A percentile compares a stretch with the other conserved stretches of the same genome.
phyloP scores from a whole-genome alignment of 768 basidiomycete genomes.

The Boletus edulis region DNA sequence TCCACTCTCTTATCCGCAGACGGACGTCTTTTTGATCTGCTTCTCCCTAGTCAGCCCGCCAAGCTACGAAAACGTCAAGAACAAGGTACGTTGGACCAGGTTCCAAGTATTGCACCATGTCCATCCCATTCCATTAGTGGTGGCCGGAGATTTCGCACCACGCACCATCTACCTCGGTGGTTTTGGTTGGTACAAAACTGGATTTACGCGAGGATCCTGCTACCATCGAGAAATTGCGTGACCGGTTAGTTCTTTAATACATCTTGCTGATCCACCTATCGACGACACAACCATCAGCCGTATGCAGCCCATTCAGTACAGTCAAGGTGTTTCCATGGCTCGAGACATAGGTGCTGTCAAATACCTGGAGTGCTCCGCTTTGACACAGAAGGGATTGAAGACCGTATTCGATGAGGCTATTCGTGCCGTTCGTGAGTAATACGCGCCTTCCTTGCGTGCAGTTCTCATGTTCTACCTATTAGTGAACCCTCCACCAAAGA shows the following conservation, averaged over 20 bases:
- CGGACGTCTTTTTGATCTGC: slow-evolving; percentile 98
- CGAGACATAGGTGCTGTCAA: slow-evolving; percentile 96
- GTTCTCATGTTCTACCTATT: slow-evolving; percentile 8
- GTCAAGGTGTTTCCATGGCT: slow-evolving; percentile 86
- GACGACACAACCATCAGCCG: slow-evolving; percentile 47
- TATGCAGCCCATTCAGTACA: slow-evolving; percentile 93
- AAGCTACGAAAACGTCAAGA: slow-evolving; percentile 97
- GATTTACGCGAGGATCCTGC: slow-evolving; percentile 94
- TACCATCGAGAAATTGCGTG: slow-evolving; percentile 90
- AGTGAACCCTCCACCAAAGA: slow-evolving; percentile 80
- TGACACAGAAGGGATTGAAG: slow-evolving; percentile 98
- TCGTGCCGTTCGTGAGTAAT: slow-evolving; percentile 83
- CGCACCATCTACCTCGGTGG: slow-evolving; percentile 89
- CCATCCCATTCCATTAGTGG: slow-evolving; percentile 55
- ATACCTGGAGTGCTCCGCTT: slow-evolving; percentile 92
- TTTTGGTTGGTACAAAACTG: slow-evolving; percentile 95
- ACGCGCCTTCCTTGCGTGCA: neutral
- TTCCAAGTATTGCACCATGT: neutral
- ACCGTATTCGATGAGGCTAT: slow-evolving; percentile 99
- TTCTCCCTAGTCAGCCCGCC: slow-evolving; percentile 98
- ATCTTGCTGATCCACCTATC: slow-evolving; percentile 4
- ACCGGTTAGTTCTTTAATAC: slow-evolving; percentile 55
- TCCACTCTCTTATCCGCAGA: slow-evolving; percentile 97
- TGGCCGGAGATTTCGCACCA: slow-evolving; percentile 97
- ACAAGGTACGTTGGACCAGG: slow-evolving; percentile 63